Conservation (phyloP, 768 basidiomycete species). For the Lactarius pseudohatsudake region DNA sequence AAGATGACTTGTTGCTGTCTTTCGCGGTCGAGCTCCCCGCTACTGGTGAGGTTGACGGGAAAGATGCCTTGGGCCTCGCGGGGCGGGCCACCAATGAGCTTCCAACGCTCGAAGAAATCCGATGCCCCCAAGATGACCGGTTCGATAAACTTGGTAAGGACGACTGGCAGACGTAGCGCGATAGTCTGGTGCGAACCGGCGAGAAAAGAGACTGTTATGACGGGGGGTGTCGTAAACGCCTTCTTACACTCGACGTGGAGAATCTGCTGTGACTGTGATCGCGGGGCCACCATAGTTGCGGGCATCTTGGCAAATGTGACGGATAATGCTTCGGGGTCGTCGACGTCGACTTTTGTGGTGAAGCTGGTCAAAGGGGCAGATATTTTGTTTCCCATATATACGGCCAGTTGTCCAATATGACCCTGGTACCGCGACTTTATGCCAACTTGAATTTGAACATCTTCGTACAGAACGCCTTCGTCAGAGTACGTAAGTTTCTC, state of each 20-base stretch:
- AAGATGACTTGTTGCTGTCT: slow-evolving; percentile 74
- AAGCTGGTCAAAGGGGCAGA: slow-evolving; percentile 87
- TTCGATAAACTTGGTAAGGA: slow-evolving; percentile 90
- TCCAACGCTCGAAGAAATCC: slow-evolving; percentile 99
- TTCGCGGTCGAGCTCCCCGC: slow-evolving; percentile 71
- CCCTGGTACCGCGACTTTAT: slow-evolving; percentile 96
- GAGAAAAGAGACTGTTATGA: slow-evolving; percentile 85
- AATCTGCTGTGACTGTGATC: slow-evolving; percentile 89
- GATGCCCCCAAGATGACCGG: slow-evolving; percentile 78
- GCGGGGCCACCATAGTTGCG: slow-evolving; percentile 72
- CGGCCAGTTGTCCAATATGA: slow-evolving; percentile 87
- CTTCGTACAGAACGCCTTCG: slow-evolving; percentile 95
- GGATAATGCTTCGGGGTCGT: slow-evolving; percentile 72
- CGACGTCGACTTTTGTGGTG: slow-evolving; percentile 75
- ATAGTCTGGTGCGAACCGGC: slow-evolving; percentile 90
- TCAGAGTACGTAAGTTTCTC: slow-evolving; percentile 73
- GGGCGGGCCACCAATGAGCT: slow-evolving; percentile 92
- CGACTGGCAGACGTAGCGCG: slow-evolving; percentile 80
- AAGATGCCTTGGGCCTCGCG: slow-evolving; percentile 90
- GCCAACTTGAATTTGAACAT: slow-evolving; percentile 92
- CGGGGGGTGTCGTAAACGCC: slow-evolving; percentile 71
- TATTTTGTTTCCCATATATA: slow-evolving; percentile 97
- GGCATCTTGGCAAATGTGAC: slow-evolving; percentile 91
- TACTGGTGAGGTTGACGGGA: slow-evolving; percentile 64
- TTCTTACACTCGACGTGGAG: slow-evolving; percentile 95